Evolutionary conservation across 768 basidiomycete genomes (phyloP).

Genomic region (Megacollybia marginata): DNA sequence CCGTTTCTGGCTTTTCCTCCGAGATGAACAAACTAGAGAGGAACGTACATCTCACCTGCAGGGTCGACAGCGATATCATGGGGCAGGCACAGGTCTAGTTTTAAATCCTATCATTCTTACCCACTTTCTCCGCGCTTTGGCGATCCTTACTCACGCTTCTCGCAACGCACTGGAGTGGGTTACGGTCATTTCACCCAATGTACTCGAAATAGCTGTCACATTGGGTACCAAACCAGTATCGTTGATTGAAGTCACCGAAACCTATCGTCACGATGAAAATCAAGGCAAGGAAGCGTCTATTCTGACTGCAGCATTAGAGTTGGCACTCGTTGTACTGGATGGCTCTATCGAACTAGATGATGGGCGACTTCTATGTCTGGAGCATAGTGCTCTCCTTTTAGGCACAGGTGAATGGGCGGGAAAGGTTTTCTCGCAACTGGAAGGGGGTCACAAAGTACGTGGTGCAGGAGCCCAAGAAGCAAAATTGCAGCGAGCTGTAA

Average conservation of each 20-base stretch:
- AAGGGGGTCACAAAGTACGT: conserved; percentile 52
- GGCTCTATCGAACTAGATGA: conserved; percentile 69
- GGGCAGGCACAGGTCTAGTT: conserved; percentile 77
- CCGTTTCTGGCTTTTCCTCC: conserved; percentile 91
- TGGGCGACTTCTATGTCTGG: conserved; percentile 67
- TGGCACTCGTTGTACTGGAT: conserved; percentile 71
- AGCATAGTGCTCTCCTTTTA: conserved; percentile 65
- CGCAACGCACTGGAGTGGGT: conserved; percentile 79
- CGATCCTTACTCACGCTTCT: conserved; percentile 76
- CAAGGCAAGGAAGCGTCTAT: conserved; percentile 62
- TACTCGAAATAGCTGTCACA: conserved; percentile 77
- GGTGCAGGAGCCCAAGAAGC: conserved; percentile 58
- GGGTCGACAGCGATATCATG: conserved; percentile 50
- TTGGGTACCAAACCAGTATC: conserved; percentile 64
- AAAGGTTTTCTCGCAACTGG: conserved; percentile 54
- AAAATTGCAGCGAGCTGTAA: conserved; percentile 60
- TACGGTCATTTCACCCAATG: conserved; percentile 71
- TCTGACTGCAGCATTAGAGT: conserved; percentile 67
- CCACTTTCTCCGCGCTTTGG: conserved; percentile 68
- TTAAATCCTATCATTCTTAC: conserved; percentile 72
- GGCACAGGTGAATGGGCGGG: conserved; percentile 78
- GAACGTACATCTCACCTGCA: conserved; percentile 55
- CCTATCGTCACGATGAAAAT: conserved; percentile 23
- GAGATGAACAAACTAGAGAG: conserved; percentile 76
- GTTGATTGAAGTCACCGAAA: conserved; percentile 23